Conservation (phyloP, 176 grass and related monocot species). For the Juncus effusus region DNA sequence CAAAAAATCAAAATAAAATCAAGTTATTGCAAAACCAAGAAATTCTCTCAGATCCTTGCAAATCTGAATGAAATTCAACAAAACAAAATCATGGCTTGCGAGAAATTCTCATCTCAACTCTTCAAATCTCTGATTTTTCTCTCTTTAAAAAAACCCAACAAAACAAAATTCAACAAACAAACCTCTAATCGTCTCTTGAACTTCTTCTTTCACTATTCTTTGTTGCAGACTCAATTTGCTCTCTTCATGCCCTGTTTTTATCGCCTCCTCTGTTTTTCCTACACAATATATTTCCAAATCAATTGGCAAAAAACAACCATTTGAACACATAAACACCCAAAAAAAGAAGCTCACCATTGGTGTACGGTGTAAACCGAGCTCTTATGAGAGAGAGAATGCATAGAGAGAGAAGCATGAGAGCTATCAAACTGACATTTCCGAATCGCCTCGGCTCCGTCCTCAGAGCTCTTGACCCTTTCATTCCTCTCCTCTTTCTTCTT, state of each 20-base stretch:
- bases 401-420: constrained; percentile 40
- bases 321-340: neutral
- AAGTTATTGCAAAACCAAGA: neutral
- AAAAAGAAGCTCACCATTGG: constrained; percentile 9
- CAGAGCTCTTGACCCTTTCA: constrained; percentile 32
- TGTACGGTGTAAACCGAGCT: constrained; percentile 22
- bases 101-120: neutral
- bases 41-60: constrained; percentile 10
- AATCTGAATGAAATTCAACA: constrained; percentile 4
- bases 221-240: constrained; percentile 5
- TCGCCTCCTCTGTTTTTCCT: constrained; percentile 24
- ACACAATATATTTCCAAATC: neutral
- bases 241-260: constrained; percentile 8
- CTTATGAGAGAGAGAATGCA: constrained; percentile 42
- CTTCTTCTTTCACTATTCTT: constrained; percentile 12
- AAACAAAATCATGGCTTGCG: constrained; percentile 12
- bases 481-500: neutral
- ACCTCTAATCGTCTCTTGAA: constrained; percentile 13
- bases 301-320: neutral
- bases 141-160: neutral
- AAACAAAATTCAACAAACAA: neutral
- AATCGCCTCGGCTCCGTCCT: constrained; percentile 35
- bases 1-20: neutral
- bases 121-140: neutral
- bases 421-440: constrained; percentile 41